phyloP scores from a whole-genome alignment of 495 filamentous ascomycete species.

The Chlorociboria aeruginascens region DNA sequence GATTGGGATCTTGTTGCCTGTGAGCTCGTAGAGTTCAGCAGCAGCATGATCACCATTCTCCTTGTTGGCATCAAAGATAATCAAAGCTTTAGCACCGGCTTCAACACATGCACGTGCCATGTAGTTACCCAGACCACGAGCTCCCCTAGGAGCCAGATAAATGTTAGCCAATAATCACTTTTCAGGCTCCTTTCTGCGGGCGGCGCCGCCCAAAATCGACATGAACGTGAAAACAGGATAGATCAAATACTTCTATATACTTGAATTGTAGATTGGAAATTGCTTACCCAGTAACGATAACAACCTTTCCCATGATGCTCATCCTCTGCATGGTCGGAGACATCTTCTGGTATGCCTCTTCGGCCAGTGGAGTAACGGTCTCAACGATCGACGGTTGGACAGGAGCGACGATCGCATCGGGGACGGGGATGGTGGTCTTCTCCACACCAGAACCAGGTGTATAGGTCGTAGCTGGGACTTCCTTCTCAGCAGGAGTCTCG shows the following conservation, averaged over 20 bases:
- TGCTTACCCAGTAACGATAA: constrained; percentile 59
- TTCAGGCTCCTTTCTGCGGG: too few species aligned
- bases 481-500: constrained; percentile 13
- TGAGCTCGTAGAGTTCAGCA: constrained; percentile 50
- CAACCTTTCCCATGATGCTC: constrained; percentile 52
- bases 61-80: constrained; percentile 63
- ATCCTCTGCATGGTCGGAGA: constrained; percentile 51
- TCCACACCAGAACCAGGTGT: constrained; percentile 1
- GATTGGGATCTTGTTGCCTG: constrained; percentile 45
- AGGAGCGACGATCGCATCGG: background rate
- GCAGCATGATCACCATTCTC: constrained; percentile 59
- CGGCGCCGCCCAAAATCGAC: too few species aligned
- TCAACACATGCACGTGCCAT: constrained; percentile 68
- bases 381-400: constrained; percentile 6
- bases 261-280: background rate
- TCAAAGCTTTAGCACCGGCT: constrained; percentile 57
- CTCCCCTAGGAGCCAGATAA: constrained; percentile 39
- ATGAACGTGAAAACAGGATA: background rate
- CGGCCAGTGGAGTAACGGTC: constrained; percentile 29
- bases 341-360: constrained; percentile 32
- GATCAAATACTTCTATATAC: background rate
- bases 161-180: too few species aligned
- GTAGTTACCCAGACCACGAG: constrained; percentile 61
- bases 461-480: constrained; percentile 11
- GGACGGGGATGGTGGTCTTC: background rate